phyloP scores from a whole-genome alignment of 2,329 filamentous ascomycete genomes.

The Scytalidium lignicola region DNA sequence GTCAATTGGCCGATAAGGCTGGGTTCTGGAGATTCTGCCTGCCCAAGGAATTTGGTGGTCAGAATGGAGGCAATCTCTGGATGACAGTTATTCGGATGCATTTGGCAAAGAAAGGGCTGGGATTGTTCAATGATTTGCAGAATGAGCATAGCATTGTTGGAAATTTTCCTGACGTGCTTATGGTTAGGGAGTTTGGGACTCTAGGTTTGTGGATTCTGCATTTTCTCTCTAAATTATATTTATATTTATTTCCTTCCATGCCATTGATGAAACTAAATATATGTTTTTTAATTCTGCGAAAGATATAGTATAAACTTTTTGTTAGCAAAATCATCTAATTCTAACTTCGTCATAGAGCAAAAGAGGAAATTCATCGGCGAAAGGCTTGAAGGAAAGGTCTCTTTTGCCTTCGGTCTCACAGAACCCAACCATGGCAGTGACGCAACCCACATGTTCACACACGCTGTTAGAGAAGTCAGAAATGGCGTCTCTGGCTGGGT shows the following conservation, averaged over 20 bases:
- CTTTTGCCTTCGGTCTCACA: constrained; percentile 57
- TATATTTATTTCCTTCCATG: not conserved
- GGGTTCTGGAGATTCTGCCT: constrained; percentile 57
- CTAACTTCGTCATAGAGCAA: constrained; percentile 44
- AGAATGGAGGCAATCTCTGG: constrained; percentile 48
- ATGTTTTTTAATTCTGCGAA: no score
- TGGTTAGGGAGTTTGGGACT: constrained; percentile 56
- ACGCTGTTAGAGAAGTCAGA: constrained; percentile 37
- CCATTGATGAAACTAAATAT: no score
- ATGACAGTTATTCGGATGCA: constrained; percentile 59
- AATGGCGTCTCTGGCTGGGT: constrained; percentile 43
- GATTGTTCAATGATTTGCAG: constrained; percentile 59
- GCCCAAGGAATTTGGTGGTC: constrained; percentile 50
- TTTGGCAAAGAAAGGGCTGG: constrained; percentile 52
- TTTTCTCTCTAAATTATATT: not conserved
- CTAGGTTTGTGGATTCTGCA: constrained; percentile 5
- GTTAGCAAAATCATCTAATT: no score
- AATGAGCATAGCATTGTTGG: constrained; percentile 59
- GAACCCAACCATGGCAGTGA: constrained; percentile 59
- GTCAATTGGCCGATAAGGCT: constrained; percentile 48
- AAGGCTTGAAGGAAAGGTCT: constrained; percentile 46
- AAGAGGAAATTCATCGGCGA: constrained; percentile 47
- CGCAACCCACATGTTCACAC: constrained; percentile 57
- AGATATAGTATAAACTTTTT: no score
- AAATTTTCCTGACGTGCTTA: constrained; percentile 57